A percentile compares a stretch with the other conserved stretches of the same genome.
These are phyloP conservation scores for Emergomyces pasteurianus DNA, from an alignment of 2,329 filamentous ascomycete genomes.

Conservation along the genomic window DNA sequence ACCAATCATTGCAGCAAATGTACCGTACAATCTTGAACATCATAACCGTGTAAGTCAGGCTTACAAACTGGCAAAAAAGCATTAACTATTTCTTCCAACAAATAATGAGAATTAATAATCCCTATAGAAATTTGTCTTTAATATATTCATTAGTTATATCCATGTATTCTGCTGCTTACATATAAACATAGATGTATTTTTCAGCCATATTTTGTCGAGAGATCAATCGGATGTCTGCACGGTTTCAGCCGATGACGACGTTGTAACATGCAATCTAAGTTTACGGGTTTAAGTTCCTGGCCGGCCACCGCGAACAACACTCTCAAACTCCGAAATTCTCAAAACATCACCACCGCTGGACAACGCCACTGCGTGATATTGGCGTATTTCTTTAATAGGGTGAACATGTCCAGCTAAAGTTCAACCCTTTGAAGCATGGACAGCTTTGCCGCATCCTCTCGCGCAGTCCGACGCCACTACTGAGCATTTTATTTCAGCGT, in stretches of 20 bases:
- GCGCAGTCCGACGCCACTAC: slow-evolving; percentile 3
- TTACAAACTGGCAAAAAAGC: not conserved
- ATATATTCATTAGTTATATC: not conserved
- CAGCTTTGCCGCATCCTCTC: not conserved
- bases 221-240: no score
- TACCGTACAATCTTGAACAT: no score
- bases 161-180: not conserved
- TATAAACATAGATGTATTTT: not conserved
- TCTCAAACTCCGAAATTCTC: not conserved
- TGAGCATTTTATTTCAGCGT: not conserved
- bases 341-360: not conserved
- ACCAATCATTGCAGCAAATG: no score
- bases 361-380: not conserved
- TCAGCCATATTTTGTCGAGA: not conserved
- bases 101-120: not conserved
- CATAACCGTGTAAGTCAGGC: no score
- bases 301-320: not conserved
- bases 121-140: not conserved
- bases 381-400: not conserved
- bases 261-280: not conserved
- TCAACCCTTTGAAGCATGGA: not conserved
- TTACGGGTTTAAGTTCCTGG: not conserved
- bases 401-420: not conserved
- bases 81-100: not conserved
- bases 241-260: not conserved